Conservation (phyloP, 2,329 filamentous ascomycete genomes). For the Alternaria sp. region DNA sequence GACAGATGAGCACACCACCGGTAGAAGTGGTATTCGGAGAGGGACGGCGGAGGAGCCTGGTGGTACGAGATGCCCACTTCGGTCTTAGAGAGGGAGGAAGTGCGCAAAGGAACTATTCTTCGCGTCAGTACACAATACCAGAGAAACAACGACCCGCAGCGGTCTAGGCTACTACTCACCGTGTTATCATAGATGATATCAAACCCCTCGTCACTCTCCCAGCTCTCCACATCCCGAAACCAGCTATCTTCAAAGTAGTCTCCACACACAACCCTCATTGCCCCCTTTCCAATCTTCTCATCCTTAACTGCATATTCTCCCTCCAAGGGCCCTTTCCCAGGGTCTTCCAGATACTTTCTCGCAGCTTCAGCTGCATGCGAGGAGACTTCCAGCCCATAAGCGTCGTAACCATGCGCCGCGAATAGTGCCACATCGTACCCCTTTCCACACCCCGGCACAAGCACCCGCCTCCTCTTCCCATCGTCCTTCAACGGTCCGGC, state of each 20-base stretch:
- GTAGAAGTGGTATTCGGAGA: neutral
- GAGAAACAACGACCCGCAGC: neutral
- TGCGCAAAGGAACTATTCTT: slow-evolving; percentile 66
- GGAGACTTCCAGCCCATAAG: slow-evolving; percentile 76
- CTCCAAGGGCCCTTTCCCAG: slow-evolving; percentile 46
- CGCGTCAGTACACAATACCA: neutral
- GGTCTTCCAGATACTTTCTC: slow-evolving; percentile 49
- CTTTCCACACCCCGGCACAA: slow-evolving; percentile 83
- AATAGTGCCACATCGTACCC: slow-evolving; percentile 84
- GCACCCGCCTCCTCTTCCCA: slow-evolving; percentile 62
- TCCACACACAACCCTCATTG: slow-evolving; percentile 64
- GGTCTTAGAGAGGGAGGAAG: slow-evolving; percentile 64
- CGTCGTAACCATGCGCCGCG: slow-evolving; percentile 77
- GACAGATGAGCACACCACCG: slow-evolving; percentile 65
- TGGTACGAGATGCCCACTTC: slow-evolving; percentile 65
- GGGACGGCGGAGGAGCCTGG: slow-evolving; percentile 60
- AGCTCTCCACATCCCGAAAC: slow-evolving; percentile 52
- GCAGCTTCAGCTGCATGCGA: slow-evolving; percentile 60
- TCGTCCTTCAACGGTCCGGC: slow-evolving; percentile 27
- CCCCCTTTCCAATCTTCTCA: slow-evolving; percentile 58
- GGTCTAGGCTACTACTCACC: slow-evolving; percentile 48
- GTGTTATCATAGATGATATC: slow-evolving; percentile 73
- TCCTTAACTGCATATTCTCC: slow-evolving; percentile 56
- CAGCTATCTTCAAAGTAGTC: slow-evolving; percentile 74
- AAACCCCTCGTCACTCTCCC: slow-evolving; percentile 58